Percentiles rank a stretch among this genome's conserved stretches.
Conservation (phyloP, 169 alveolate genomes). For the Plasmodium vivax region DNA sequence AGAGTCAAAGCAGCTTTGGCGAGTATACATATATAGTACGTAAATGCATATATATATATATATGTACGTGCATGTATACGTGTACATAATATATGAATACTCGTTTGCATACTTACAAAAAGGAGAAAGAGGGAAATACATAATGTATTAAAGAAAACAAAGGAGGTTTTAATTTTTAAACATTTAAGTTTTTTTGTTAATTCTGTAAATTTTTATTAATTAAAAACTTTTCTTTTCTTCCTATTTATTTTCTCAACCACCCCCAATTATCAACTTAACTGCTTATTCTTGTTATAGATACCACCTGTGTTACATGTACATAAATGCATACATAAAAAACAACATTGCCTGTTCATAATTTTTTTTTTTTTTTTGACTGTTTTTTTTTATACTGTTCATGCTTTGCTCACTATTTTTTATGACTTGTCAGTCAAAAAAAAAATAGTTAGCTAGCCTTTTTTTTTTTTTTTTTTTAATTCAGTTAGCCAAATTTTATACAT, state of each 20-base stretch:
- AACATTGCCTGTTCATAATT: conserved; percentile 18
- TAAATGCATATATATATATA: neutral
- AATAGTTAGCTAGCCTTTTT: neutral
- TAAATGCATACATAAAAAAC: conserved; percentile 41
- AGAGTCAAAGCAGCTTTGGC: neutral
- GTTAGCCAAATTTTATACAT: conserved; percentile 13
- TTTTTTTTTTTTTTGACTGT: neutral
- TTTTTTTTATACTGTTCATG: conserved; percentile 11
- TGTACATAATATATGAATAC: neutral
- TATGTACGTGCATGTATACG: neutral
- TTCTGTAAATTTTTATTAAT: conserved; percentile 58
- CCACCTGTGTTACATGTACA: conserved; percentile 6
- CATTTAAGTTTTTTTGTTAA: conserved; percentile 69
- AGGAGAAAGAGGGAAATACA: conserved; percentile 1
- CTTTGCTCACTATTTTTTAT: conserved; percentile 24
- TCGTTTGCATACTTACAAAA: conserved; percentile 1
- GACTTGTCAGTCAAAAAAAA: conserved; percentile 8
- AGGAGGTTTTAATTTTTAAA: conserved; percentile 75
- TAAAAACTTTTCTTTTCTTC: conserved; percentile 16
- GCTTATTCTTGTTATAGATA: conserved; percentile 1
- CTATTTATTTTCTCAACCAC: neutral
- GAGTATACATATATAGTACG: neutral
- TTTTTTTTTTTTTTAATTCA: conserved; percentile 19
- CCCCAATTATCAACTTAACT: neutral
- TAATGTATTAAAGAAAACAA: neutral